phyloP scores from a whole-genome alignment of 495 filamentous ascomycete species.

The Immersiella caudata region DNA sequence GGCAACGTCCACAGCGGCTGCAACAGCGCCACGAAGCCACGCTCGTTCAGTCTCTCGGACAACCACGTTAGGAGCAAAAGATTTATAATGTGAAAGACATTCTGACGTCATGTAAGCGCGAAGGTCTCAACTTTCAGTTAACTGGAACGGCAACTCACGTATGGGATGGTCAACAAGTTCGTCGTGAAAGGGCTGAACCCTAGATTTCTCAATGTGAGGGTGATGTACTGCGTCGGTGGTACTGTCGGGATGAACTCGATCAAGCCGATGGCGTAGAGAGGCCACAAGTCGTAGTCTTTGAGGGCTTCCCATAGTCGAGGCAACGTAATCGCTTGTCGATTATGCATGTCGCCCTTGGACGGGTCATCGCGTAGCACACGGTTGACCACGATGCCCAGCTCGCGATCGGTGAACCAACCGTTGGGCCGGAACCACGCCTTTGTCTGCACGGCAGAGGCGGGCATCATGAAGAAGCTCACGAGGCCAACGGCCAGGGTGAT shows the following conservation, averaged over 20 bases:
- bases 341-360: conserved; percentile 60
- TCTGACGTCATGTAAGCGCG: conserved; percentile 30
- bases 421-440: conserved; percentile 52
- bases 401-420: conserved; percentile 57
- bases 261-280: conserved; percentile 67
- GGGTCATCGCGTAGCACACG: conserved; percentile 55
- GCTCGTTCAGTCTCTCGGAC: conserved; percentile 61
- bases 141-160: conserved; percentile 33
- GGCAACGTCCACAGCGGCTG: conserved; percentile 63
- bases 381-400: conserved; percentile 56
- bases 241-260: conserved; percentile 59
- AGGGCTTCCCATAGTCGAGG: conserved; percentile 61
- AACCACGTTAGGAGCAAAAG: conserved; percentile 56
- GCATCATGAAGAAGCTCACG: conserved; percentile 58
- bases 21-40: conserved; percentile 56
- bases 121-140: not conserved
- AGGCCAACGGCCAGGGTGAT: conserved; percentile 57
- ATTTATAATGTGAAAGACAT: conserved; percentile 47
- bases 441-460: conserved; percentile 56
- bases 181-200: conserved; percentile 70
- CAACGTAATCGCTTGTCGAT: conserved; percentile 63
- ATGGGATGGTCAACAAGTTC: conserved; percentile 71
- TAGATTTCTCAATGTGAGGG: conserved; percentile 60
- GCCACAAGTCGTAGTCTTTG: conserved; percentile 75
- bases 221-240: conserved; percentile 63